Percentiles rank a stretch among this genome's conserved stretches.
phyloP scores from a whole-genome alignment of 2,329 filamentous ascomycete species.

The Didymella exigua region DNA sequence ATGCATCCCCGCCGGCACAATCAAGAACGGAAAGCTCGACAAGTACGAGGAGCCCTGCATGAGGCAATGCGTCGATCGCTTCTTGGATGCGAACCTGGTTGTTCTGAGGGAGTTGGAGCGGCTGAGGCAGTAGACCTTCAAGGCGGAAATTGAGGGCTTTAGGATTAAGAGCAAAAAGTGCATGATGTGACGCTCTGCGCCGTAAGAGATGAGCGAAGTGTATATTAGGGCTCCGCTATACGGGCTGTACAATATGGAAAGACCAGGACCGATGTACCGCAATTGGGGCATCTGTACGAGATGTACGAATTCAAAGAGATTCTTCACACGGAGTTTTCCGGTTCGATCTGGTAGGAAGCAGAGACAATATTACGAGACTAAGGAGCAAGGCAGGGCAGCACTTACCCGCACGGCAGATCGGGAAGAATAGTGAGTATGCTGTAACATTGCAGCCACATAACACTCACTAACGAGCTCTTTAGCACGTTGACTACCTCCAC shows the following conservation, averaged over 20 bases:
- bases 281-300: background rate
- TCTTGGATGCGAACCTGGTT: constrained; percentile 84
- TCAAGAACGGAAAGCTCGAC: constrained; percentile 75
- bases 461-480: background rate
- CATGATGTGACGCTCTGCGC: background rate
- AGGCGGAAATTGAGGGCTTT: background rate
- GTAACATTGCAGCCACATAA: background rate
- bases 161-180: background rate
- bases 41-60: constrained; percentile 81
- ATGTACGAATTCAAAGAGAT: background rate
- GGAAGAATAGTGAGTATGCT: background rate
- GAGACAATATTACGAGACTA: background rate
- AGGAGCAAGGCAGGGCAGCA: background rate
- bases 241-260: constrained; percentile 4
- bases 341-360: too few species aligned
- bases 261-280: background rate
- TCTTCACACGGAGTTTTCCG: background rate
- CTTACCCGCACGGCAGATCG: background rate
- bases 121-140: constrained; percentile 47
- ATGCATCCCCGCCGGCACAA: constrained; percentile 76
- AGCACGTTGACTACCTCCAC: background rate
- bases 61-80: constrained; percentile 91
- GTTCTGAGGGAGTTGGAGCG: constrained; percentile 84
- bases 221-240: background rate
- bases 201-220: background rate